Conservation (phyloP, 208 protist genomes). For the Crithidia sp. region DNA sequence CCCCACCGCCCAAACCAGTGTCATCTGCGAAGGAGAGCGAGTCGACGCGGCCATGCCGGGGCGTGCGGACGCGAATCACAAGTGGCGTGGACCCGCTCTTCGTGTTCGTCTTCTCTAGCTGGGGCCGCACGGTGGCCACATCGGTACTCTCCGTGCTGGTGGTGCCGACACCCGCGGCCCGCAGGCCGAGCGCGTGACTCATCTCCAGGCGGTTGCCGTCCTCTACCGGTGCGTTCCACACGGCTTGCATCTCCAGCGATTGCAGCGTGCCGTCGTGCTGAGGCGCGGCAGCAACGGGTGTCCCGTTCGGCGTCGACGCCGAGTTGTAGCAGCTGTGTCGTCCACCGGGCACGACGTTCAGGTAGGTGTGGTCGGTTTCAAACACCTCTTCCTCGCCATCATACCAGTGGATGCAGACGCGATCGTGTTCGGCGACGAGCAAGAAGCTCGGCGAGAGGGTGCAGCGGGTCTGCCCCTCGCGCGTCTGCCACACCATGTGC, state of each 20-base stretch:
- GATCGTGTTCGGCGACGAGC: slow-evolving; percentile 16
- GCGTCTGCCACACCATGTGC: slow-evolving; percentile 27
- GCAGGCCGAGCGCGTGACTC: neutral
- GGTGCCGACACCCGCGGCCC: too few relatives aligned
- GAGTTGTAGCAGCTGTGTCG: slow-evolving; percentile 32
- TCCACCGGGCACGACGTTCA: slow-evolving; percentile 22
- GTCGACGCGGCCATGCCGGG: slow-evolving; percentile 1
- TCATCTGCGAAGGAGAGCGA: neutral
- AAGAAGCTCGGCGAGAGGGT: slow-evolving; percentile 17
- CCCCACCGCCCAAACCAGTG: neutral
- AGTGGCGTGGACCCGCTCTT: neutral
- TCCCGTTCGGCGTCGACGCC: neutral
- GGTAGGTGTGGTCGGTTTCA: slow-evolving; percentile 39
- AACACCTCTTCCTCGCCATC: slow-evolving; percentile 23
- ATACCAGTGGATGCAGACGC: slow-evolving; percentile 35
- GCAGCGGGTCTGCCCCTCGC: neutral
- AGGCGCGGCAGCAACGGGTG: neutral
- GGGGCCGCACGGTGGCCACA: neutral
- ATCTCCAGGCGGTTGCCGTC: neutral
- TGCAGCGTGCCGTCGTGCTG: neutral
- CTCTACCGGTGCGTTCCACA: neutral
- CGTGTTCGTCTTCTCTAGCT: neutral
- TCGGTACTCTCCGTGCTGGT: neutral
- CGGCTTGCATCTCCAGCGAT: slow-evolving; percentile 12
- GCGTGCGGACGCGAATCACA: slow-evolving; percentile 14